A percentile compares a stretch with the other conserved stretches of the same genome.
Evolutionary conservation across 768 basidiomycete genomes (phyloP).

Genomic region (Rhodotorula taiwanensis): DNA sequence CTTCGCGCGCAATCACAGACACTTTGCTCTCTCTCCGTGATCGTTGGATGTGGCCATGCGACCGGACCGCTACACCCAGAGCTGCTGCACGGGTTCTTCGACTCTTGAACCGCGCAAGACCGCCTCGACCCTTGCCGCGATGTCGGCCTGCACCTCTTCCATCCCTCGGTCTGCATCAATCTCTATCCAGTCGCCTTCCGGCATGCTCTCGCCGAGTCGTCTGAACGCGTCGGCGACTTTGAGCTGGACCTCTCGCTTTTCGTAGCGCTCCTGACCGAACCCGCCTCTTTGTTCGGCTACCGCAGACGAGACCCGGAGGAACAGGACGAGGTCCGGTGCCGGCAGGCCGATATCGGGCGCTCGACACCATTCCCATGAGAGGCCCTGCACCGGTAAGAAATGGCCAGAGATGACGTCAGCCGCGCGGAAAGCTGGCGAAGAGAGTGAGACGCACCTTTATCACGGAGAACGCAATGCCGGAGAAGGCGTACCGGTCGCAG

Average conservation of each 20-base stretch:
- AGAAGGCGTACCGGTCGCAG: conserved; percentile 93
- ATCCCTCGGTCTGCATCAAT: conserved; percentile 21
- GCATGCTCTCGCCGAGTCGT: conserved; percentile 11
- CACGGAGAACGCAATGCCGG: conserved; percentile 75
- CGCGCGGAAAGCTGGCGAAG: background rate
- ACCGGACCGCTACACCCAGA: conserved; percentile 10
- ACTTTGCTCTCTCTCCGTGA: too few species aligned
- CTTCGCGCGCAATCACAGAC: background rate
- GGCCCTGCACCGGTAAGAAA: conserved; percentile 43
- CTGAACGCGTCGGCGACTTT: conserved; percentile 11
- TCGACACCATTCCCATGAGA: conserved; percentile 76
- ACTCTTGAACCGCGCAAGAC: background rate
- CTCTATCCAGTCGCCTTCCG: conserved; percentile 14
- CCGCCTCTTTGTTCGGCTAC: conserved; percentile 55
- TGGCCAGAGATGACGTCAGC: background rate
- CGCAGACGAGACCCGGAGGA: conserved; percentile 73
- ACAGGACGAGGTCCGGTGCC: conserved; percentile 76
- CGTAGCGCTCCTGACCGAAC: conserved; percentile 42
- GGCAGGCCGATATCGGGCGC: conserved; percentile 82
- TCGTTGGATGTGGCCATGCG: too few species aligned
- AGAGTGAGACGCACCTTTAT: conserved; percentile 46
- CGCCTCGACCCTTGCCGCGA: conserved; percentile 1
- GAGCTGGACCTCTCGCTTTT: conserved; percentile 54
- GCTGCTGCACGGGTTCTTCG: background rate
- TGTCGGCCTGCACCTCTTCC: conserved; percentile 14